Percentiles rank a stretch among this genome's conserved stretches.
These are phyloP conservation scores for Alternaria sp. DNA, from an alignment of 2,329 filamentous ascomycete genomes.

Conservation along the genomic window DNA sequence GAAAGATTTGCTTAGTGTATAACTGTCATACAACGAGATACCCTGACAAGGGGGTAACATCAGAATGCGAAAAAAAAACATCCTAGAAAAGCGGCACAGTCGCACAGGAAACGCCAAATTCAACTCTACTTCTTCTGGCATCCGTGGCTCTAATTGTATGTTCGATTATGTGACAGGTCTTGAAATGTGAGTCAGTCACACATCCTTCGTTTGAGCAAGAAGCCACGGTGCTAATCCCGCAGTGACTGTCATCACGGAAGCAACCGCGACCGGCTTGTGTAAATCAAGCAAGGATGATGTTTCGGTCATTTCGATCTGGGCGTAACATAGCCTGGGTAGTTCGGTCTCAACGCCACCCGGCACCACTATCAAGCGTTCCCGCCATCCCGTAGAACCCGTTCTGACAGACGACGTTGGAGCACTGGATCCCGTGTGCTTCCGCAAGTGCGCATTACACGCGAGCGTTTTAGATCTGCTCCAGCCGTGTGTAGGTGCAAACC, in stretches of 20 bases:
- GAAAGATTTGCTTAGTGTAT: conserved; percentile 25
- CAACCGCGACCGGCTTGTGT: background rate
- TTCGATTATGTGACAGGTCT: background rate
- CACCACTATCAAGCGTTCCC: background rate
- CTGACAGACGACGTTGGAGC: background rate
- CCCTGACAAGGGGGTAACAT: conserved; percentile 24
- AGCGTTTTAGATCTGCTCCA: background rate
- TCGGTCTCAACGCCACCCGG: background rate
- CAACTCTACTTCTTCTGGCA: background rate
- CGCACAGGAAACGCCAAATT: conserved; percentile 19
- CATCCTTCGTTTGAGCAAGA: background rate
- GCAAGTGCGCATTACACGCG: background rate
- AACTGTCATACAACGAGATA: conserved; percentile 29
- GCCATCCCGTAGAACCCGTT: background rate
- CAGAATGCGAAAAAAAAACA: conserved; percentile 35
- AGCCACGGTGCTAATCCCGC: background rate
- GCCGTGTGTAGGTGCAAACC: background rate
- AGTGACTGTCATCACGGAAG: background rate
- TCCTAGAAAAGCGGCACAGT: conserved; percentile 27
- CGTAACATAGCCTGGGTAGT: background rate
- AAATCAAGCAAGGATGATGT: background rate
- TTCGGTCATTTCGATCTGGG: background rate
- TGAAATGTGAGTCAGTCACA: background rate
- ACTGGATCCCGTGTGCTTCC: background rate
- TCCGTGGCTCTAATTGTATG: background rate